phyloP scores from a whole-genome alignment of 805 yeast genomes.

The Candida arabinofermentans region DNA sequence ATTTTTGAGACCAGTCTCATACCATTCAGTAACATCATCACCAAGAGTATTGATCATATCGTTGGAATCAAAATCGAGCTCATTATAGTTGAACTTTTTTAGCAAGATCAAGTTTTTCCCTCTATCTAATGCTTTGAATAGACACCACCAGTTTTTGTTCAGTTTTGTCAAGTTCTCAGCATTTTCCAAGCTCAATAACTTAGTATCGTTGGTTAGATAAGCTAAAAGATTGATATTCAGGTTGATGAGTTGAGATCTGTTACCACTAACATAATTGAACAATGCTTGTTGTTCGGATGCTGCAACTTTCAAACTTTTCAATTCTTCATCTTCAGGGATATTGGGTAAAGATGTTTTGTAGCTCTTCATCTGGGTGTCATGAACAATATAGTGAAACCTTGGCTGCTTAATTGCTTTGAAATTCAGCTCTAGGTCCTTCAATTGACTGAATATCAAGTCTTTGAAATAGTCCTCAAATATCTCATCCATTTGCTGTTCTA shows the following conservation, averaged over 20 bases:
- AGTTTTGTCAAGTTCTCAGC: slow-evolving; percentile 22
- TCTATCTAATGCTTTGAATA: slow-evolving; percentile 10
- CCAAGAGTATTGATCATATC: slow-evolving; percentile 21
- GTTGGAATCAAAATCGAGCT: slow-evolving; percentile 14
- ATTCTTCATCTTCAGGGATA: slow-evolving; percentile 25
- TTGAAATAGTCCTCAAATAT: slow-evolving; percentile 22
- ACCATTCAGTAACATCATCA: slow-evolving; percentile 24
- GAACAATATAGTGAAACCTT: slow-evolving; percentile 22
- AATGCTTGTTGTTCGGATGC: slow-evolving; percentile 3
- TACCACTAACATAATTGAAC: slow-evolving; percentile 3
- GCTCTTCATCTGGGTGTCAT: slow-evolving; percentile 13
- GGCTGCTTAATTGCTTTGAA: slow-evolving; percentile 7
- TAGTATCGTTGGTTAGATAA: slow-evolving; percentile 12
- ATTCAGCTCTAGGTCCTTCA: slow-evolving; percentile 18
- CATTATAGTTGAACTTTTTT: slow-evolving; percentile 14
- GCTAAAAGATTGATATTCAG: slow-evolving; percentile 18
- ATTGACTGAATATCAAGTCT: slow-evolving; percentile 25
- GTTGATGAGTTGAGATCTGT: slow-evolving; percentile 14
- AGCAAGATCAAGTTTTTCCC: slow-evolving; percentile 17
- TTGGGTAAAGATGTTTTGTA: slow-evolving; percentile 27
- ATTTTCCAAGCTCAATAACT: slow-evolving; percentile 9
- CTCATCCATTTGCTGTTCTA: slow-evolving; percentile 17
- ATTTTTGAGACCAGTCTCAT: slow-evolving; percentile 1
- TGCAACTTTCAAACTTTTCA: slow-evolving; percentile 8
- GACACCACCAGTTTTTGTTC: slow-evolving; percentile 26